These are phyloP conservation scores for Tetragonia tetragonoides DNA, from an alignment of 148 eudicot genomes.

Conservation along the genomic window DNA sequence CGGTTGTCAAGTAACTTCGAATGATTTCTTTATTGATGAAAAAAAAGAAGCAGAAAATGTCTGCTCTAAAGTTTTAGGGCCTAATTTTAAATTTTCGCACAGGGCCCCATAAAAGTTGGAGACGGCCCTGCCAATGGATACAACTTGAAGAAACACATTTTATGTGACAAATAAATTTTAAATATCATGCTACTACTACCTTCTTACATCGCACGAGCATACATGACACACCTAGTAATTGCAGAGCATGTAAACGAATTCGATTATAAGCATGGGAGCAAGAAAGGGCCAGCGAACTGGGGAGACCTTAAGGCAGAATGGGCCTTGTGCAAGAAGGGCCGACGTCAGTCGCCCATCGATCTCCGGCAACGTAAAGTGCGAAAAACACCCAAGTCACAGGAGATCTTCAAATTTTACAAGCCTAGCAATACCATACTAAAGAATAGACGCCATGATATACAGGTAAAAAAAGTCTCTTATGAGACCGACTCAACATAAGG, in stretches of 20 bases:
- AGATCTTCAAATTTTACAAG: slow-evolving; percentile 28
- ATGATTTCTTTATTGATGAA: too few relatives aligned
- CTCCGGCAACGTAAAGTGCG: slow-evolving; percentile 30
- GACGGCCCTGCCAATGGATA: too few relatives aligned
- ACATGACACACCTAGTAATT: neutral
- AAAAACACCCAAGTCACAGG: slow-evolving; percentile 3
- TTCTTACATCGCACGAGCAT: too few relatives aligned
- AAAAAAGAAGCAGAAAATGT: too few relatives aligned
- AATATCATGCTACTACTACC: neutral
- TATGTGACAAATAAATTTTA: neutral
- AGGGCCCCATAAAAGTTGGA: too few relatives aligned
- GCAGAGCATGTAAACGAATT: slow-evolving; percentile 41
- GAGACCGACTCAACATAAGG: too few relatives aligned
- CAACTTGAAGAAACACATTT: neutral
- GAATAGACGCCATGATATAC: slow-evolving; percentile 54
- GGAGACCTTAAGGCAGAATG: slow-evolving; percentile 54
- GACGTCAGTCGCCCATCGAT: slow-evolving; percentile 63
- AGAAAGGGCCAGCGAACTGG: slow-evolving; percentile 54
- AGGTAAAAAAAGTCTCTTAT: slow-evolving; percentile 16
- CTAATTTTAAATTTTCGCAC: too few relatives aligned
- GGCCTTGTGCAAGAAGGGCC: slow-evolving; percentile 45
- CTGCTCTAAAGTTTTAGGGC: too few relatives aligned
- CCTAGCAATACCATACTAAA: slow-evolving; percentile 35
- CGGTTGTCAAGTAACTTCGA: too few relatives aligned
- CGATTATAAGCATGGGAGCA: slow-evolving; percentile 32